Base-by-base conservation (phyloP, 2,329 filamentous ascomycete genomes). In the Colletotrichum sp. region DNA sequence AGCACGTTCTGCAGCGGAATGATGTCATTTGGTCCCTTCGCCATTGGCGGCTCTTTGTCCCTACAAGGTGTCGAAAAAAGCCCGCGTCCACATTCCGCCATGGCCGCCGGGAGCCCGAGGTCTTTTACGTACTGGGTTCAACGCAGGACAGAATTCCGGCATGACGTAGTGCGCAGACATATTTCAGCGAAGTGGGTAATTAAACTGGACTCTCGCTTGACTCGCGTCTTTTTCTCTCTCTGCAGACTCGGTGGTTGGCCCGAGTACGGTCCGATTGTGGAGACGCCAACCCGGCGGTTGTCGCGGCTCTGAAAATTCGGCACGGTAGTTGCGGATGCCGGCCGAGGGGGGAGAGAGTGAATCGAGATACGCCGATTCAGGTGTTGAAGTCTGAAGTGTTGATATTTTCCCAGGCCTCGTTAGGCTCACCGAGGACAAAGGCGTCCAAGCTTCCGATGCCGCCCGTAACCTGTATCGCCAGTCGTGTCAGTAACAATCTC, bases 11-110 rank as follows among this genome's bases (percentile, higher is more conserved):
- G 62, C 73, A 55, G 71, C 64, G 73, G 48, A 30, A 76, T 76
- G 70, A 76, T 76, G 73, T 76, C 73, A 76, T 76, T 10, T 52
- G 67, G 58, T 34, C 32, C 34, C 24, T 52, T 60, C 66, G 52
- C 67, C 43, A 48, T 70, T 38, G 58, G 56, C 67, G 67, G 38
- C 58, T 62, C 30, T 32, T 52, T 9, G 26, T 70, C 56, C 36
- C 56, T 62, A 61, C 66, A 68, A 68, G 32, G 66, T 68, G 66
- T 68, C 8, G 52, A 38, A 43, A 66, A 66, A 68, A 58, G 48
- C 28, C 66, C 30, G 66, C 66, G 28, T 68, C 48, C 32, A 36
- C 66, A 38, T 18, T 38, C 21, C 66, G 36, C 62, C 28, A 34
- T 24, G n/a, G 66, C 56, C 30, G 30, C 66, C 9, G 28, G 32